Conservation (phyloP, 768 basidiomycete genomes). For the Suillus hirtellus region DNA sequence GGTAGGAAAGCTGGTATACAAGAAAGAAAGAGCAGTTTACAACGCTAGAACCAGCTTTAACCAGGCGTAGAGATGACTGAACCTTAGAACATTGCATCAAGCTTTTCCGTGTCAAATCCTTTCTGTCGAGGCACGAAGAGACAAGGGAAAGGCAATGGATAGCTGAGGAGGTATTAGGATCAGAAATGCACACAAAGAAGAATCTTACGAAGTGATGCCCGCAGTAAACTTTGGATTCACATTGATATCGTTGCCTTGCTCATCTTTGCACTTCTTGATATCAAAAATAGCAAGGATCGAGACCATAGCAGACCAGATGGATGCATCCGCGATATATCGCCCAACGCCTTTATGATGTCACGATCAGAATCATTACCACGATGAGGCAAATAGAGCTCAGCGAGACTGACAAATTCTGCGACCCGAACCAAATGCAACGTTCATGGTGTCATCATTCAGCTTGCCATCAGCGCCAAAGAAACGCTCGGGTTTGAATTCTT, state of each 20-base stretch:
- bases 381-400: not conserved
- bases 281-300: constrained; percentile 36
- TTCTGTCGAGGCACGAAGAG: constrained; percentile 25
- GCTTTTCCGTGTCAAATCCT: constrained; percentile 19
- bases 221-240: constrained; percentile 25
- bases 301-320: constrained; percentile 37
- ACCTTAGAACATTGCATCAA: constrained; percentile 22
- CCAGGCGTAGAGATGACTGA: not conserved
- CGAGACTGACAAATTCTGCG: constrained; percentile 28
- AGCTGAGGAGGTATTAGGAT: constrained; percentile 17
- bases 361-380: not conserved
- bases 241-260: constrained; percentile 24
- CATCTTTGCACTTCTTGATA: constrained; percentile 31
- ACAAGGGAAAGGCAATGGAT: constrained; percentile 28
- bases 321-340: constrained; percentile 41
- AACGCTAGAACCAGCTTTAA: not conserved
- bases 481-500: constrained; percentile 38
- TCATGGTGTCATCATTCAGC: constrained; percentile 31
- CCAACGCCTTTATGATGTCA: constrained; percentile 37
- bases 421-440: constrained; percentile 38
- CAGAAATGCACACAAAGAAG: not conserved
- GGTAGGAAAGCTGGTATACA: not conserved
- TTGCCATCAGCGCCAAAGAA: constrained; percentile 27
- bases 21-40: not conserved
- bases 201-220: constrained; percentile 30